Base-by-base conservation (phyloP, 306 rosid species). In the Cyamopsis tetragonoloba region DNA sequence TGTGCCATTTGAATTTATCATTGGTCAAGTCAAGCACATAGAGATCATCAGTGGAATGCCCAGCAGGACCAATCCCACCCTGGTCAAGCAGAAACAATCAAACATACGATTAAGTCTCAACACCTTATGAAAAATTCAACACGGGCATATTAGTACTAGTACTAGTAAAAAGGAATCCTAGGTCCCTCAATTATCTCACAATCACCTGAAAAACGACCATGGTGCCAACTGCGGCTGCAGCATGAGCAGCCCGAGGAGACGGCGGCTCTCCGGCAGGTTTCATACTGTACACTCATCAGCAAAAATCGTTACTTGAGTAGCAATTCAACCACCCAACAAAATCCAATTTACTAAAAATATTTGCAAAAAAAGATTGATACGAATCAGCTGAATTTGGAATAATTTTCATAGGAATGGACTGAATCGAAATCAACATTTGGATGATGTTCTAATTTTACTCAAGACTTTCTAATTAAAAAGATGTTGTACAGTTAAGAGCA, bases 31-130 rank as follows among this genome's bases (percentile, higher is more conserved):
- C 99, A 28, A 95, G 97, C 58, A 95, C 99, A 35, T 41, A 88
- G 43, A 95, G 83, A 84, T 95, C 99, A 65, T 95, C 99, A 0
- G 97, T 90, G 0, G 97, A 95, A 72, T 90, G 99, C 57, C 99
- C 99, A 5, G 99, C 95, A n/a, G 99, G 99, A 79, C 99, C 99
- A 61, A 95, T 95, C 79, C 99, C 99, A 34, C 99, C 99, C 99
- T 95, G 83, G 19, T 72, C 79, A 81, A 60, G 38, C 44, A 71
- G 42, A 81, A 82, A 4, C 31, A 81, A 85, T 41, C 8, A 73
- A 74, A 26, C 68, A 80, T 23, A 68, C 59, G 27, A 51, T n/a
- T 35, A 55, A 43, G n/a, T 58, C 48, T 56, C 28, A 50, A 57
- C 73, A 26, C 20, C 63, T 22, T 8, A 31, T 58, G 72, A 47